Percentiles rank a stretch among this genome's conserved stretches.
Evolutionary conservation across 345 rosid genomes (phyloP).

Genomic region (Gossypium longicalyx): DNA sequence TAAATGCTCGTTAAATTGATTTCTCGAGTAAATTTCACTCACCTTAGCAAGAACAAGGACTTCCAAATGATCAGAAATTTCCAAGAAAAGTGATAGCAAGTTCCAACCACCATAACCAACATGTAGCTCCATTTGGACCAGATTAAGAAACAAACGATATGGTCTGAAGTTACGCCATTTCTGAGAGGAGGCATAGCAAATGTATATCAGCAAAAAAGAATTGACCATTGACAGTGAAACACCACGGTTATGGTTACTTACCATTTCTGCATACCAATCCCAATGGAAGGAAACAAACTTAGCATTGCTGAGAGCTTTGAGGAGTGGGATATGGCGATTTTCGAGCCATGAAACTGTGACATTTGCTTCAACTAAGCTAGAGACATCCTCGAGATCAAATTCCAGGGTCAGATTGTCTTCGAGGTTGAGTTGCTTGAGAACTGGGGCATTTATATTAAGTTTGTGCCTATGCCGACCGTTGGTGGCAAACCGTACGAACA

Average conservation of each 20-base stretch:
- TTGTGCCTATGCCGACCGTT: background rate
- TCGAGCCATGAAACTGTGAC: background rate
- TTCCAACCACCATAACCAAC: constrained; percentile 1
- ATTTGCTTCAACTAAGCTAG: constrained; percentile 11
- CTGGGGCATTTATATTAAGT: background rate
- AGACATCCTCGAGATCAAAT: background rate
- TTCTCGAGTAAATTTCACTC: background rate
- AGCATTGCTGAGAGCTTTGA: constrained; percentile 6
- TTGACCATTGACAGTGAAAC: background rate
- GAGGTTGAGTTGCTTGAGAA: background rate
- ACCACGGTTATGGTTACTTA: background rate
- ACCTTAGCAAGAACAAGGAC: constrained; percentile 6
- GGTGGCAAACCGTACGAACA: background rate
- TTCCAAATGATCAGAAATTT: background rate
- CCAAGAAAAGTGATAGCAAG: background rate
- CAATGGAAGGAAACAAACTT: constrained; percentile 6
- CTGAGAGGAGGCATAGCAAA: background rate
- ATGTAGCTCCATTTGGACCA: constrained; percentile 7
- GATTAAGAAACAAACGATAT: background rate
- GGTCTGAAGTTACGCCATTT: background rate
- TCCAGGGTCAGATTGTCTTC: background rate
- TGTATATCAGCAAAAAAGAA: background rate
- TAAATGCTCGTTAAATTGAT: background rate
- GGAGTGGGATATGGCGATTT: background rate
- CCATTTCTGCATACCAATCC: constrained; percentile 5